Evolutionary conservation across 306 rosid species (phyloP), one percentile per base, ranked within the genome.

Genomic region (Vachellia pachyceras): DNA sequence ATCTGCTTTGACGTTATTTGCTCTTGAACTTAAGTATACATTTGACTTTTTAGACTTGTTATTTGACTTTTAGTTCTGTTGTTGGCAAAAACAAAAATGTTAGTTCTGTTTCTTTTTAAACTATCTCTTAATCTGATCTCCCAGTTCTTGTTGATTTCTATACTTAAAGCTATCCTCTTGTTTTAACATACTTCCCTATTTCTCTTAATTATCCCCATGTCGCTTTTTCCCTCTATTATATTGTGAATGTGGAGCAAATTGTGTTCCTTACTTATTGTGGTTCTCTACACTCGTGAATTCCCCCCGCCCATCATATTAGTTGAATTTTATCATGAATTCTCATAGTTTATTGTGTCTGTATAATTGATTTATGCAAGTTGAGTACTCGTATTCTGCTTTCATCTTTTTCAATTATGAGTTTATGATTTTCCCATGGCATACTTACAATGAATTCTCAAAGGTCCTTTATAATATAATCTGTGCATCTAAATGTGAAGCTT

Each of bases 341-440:
- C 4, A 25, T 54, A 17, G 36, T 76, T 60, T 58, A 33, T 54
- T n/a, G 8, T 37, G 18, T 41, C 22, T 33, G 35, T 6, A 22
- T 12, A 64, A 35, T 36, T 11, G 29, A 36, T 58, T 3, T 75
- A 10, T 57, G 22, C 23, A 68, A 20, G 45, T 40, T 67, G 20
- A n/a, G 13, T 78, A 22, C 46, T 33, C 13, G 23, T 14, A 6
- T 18, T 77, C 42, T 18, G 12, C 50, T 77, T 58, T 65, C 20
- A 29, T 46, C 58, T 76, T 76, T n/a, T 50, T 76, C 72, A 68
- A 10, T 76, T 63, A 44, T 7, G 33, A 14, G 12, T 29, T 20
- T 36, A 61, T 74, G 37, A 76, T 9, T 75, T 75, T 3, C 25
- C 70, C 14, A 9, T 5, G 10, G 18, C 36, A 6, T 25, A 22